Evolutionary conservation across 106 monocot genomes (phyloP).

Genomic region (Allium fistulosum): DNA sequence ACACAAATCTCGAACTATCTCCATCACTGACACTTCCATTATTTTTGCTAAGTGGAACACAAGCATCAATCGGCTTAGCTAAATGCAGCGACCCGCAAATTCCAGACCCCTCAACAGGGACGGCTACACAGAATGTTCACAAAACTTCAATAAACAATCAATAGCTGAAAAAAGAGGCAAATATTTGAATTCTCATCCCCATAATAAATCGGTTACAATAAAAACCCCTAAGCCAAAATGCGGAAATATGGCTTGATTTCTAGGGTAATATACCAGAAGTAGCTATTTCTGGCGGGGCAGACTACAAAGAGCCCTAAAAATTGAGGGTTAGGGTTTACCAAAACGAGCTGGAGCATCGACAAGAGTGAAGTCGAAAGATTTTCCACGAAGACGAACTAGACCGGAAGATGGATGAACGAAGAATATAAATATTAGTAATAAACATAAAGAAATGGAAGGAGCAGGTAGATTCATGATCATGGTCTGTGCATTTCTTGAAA

Average conservation of each 20-base stretch:
- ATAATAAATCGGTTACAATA: too few relatives aligned
- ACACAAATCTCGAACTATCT: slow-evolving; percentile 16
- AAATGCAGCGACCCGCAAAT: slow-evolving; percentile 70
- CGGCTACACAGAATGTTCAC: slow-evolving; percentile 21
- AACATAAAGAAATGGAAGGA: too few relatives aligned
- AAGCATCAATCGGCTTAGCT: slow-evolving; percentile 65
- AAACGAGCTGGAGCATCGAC: slow-evolving; percentile 84
- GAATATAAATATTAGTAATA: background rate
- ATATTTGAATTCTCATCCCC: background rate
- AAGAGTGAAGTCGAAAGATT: slow-evolving; percentile 67
- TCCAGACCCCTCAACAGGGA: slow-evolving; percentile 47
- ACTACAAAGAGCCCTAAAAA: too few relatives aligned
- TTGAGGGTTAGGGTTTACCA: slow-evolving; percentile 26
- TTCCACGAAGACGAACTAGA: slow-evolving; percentile 46
- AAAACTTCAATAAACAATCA: background rate
- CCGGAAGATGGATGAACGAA: slow-evolving; percentile 40
- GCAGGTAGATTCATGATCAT: too few relatives aligned
- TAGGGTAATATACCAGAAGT: too few relatives aligned
- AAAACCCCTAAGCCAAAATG: too few relatives aligned
- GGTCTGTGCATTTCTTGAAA: too few relatives aligned
- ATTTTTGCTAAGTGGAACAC: slow-evolving; percentile 26
- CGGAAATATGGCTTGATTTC: too few relatives aligned
- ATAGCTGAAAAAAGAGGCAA: too few relatives aligned
- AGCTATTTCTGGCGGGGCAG: too few relatives aligned
- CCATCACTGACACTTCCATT: background rate